Conservation (phyloP, 2,329 filamentous ascomycete genomes). For the Colletotrichum incanum region DNA sequence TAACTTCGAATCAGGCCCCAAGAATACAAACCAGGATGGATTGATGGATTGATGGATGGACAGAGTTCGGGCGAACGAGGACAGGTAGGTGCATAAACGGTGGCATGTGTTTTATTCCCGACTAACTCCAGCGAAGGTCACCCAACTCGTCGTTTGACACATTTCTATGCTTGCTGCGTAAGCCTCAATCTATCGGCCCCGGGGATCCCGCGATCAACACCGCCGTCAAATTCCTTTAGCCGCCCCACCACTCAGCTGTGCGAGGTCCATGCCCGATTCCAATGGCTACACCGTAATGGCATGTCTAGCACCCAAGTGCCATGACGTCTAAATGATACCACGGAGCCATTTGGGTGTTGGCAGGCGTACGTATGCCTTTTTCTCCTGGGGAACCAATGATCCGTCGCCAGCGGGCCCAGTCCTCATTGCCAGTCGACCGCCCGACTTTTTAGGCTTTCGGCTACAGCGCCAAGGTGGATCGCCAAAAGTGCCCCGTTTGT, state of each 20-base stretch:
- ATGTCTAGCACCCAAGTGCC: conserved; percentile 36
- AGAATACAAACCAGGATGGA: not conserved
- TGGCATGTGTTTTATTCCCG: conserved; percentile 20
- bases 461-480: conserved; percentile 35
- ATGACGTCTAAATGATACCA: conserved; percentile 43
- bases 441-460: conserved; percentile 36
- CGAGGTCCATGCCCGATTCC: conserved; percentile 18
- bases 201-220: conserved; percentile 41
- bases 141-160: conserved; percentile 21
- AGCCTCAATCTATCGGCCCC: conserved; percentile 35
- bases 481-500: conserved; percentile 36
- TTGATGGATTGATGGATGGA: not conserved
- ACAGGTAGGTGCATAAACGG: conserved; percentile 10
- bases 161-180: conserved; percentile 39
- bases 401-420: conserved; percentile 21
- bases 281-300: conserved; percentile 21
- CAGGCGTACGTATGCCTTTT: conserved; percentile 40
- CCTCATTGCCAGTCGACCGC: conserved; percentile 29
- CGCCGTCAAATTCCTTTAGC: conserved; percentile 23
- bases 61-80: conserved; percentile 24
- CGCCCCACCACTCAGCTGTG: conserved; percentile 33
- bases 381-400: conserved; percentile 29
- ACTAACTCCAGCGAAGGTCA: conserved; percentile 13
- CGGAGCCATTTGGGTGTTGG: conserved; percentile 16
- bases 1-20: conserved; percentile 28